phyloP scores from a whole-genome alignment of 352 stramenopile genomes.

The Pythium rhizo-oryzae region DNA sequence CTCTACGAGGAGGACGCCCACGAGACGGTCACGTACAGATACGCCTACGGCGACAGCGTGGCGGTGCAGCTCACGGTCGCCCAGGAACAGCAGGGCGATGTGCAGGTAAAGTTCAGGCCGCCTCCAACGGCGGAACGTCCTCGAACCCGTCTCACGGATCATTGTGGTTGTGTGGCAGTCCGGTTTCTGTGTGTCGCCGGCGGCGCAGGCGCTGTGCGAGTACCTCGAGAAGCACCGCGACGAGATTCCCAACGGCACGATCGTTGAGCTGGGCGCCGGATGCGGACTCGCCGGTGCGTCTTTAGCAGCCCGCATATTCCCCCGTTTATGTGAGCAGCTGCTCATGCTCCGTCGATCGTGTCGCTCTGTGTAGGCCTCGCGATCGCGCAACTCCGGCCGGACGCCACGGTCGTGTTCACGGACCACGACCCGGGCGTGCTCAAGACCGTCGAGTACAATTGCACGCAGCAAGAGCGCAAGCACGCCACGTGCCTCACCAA shows the following conservation, averaged over 20 bases:
- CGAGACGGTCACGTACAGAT: slow-evolving; percentile 70
- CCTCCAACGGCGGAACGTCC: slow-evolving; percentile 22
- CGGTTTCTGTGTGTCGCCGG: slow-evolving; percentile 71
- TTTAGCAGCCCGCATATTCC: neutral
- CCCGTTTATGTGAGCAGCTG: neutral
- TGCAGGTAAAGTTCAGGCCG: slow-evolving; percentile 31
- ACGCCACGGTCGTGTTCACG: slow-evolving; percentile 76
- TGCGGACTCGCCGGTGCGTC: slow-evolving; percentile 54
- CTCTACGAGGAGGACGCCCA: slow-evolving; percentile 26
- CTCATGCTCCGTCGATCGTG: neutral
- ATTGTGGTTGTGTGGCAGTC: slow-evolving; percentile 32
- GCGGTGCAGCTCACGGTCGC: slow-evolving; percentile 74
- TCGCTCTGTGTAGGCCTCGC: slow-evolving; percentile 40
- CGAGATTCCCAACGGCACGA: slow-evolving; percentile 49
- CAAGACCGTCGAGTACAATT: slow-evolving; percentile 81
- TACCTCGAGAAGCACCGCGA: slow-evolving; percentile 57
- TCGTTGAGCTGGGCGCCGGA: slow-evolving; percentile 73
- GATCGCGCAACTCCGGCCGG: slow-evolving; percentile 60
- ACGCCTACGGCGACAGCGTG: slow-evolving; percentile 58
- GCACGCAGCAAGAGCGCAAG: slow-evolving; percentile 48
- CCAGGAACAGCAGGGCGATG: slow-evolving; percentile 55
- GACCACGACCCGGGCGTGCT: slow-evolving; percentile 81
- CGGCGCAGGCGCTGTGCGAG: slow-evolving; percentile 63
- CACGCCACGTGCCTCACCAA: slow-evolving; percentile 65
- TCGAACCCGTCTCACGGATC: neutral